phyloP scores from a whole-genome alignment of 1,284 basidiomycete genomes.

The Ustilago esculenta region DNA sequence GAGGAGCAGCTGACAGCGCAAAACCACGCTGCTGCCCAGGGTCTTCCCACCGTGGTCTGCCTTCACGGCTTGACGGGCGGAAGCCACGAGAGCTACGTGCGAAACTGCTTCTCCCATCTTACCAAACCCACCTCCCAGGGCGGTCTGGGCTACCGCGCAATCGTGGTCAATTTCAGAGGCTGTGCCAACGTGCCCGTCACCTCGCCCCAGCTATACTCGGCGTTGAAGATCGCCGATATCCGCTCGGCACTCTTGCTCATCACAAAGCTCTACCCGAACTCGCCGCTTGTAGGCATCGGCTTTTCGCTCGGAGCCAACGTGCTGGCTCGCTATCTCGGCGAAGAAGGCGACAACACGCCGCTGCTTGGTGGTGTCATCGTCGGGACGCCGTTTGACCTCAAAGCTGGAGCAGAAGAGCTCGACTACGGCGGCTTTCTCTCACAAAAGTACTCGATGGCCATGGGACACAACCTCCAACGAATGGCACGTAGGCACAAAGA shows the following conservation, averaged over 20 bases:
- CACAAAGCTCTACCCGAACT: slow-evolving; percentile 77
- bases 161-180: slow-evolving; percentile 75
- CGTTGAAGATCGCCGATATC: slow-evolving; percentile 80
- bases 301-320: slow-evolving; percentile 96
- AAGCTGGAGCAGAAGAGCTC: slow-evolving; percentile 70
- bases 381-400: slow-evolving; percentile 82
- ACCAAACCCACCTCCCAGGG: slow-evolving; percentile 51
- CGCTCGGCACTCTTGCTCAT: slow-evolving; percentile 83
- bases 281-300: slow-evolving; percentile 84
- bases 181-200: slow-evolving; percentile 86
- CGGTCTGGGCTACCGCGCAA: slow-evolving; percentile 73
- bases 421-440: slow-evolving; percentile 72
- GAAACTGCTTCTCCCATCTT: slow-evolving; percentile 57
- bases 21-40: slow-evolving; percentile 19
- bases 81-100: slow-evolving; percentile 62
- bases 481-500: slow-evolving; percentile 51
- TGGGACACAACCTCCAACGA: slow-evolving; percentile 79
- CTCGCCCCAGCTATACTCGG: slow-evolving; percentile 82
- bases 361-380: slow-evolving; percentile 77
- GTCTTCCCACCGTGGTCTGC: slow-evolving; percentile 57
- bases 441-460: slow-evolving; percentile 81
- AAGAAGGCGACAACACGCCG: slow-evolving; percentile 82
- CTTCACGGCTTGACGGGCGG: slow-evolving; percentile 66
- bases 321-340: slow-evolving; percentile 87
- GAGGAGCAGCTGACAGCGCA: slow-evolving; percentile 28